Evolutionary conservation across 331 rosid genomes (phyloP), one percentile per base, ranked within the genome.

Genomic region (Pyracantha coccinea): DNA sequence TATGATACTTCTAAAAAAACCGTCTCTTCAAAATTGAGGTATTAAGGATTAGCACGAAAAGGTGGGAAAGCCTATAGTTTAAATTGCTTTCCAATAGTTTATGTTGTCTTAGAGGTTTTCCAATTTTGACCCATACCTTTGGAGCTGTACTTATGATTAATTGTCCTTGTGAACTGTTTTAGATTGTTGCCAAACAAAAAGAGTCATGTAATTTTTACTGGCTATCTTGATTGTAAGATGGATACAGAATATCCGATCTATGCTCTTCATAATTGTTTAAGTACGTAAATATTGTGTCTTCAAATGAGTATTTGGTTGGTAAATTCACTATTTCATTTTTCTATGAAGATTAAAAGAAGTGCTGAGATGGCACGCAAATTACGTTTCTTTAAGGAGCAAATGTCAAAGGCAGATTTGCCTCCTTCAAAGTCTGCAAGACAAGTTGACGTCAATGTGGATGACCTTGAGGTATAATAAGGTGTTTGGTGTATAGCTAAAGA

Each of bases 311-410:
- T 54, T 72, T 64, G 55, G 47, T 71, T 55, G 52, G 57, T 54
- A 24, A 64, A 13, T 15, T 33, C 16, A 61, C 38, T 72, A 19
- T 59, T 65, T 75, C 8, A 27, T 78, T 77, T 58, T 79, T 58
- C 54, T 63, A 20, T 85, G 78, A 73, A 95, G 99, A 88, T 95
- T 65, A 95, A 90, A 88, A 87, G 92, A 89, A 84, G 88, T 75
- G 99, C 89, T 65, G 99, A 95, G 92, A 88, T 89, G 98, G 97
- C 99, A 38, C 98, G 98, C 23, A 88, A 86, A 81, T 82, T 95
- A 68, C 96, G 89, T 16, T 95, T 85, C 80, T 85, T 92, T 93
- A 92, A 89, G 90, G 98, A 95, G 31, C 98, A 95, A 78, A 95
- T 95, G 89, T 82, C 57, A 53, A 95, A 85, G 90, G 90, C 98